These are phyloP conservation scores for Pezicula radicicola DNA, from an alignment of 2,329 filamentous ascomycete species.

Conservation along the genomic window DNA sequence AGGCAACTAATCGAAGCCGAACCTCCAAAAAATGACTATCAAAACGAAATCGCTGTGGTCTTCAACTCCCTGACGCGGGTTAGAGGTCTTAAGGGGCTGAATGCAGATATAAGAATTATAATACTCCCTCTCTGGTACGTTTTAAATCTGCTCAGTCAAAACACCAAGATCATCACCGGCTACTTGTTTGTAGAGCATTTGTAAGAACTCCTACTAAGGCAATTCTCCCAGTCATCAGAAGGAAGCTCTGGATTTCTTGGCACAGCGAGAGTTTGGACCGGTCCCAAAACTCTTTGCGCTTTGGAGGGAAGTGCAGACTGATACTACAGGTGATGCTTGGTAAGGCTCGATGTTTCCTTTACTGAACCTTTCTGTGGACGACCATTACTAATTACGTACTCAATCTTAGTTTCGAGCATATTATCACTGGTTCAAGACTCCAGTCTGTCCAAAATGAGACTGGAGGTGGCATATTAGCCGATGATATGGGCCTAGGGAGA, in stretches of 20 bases:
- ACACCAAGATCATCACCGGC: no score
- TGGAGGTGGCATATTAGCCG: constrained; percentile 54
- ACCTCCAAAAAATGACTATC: not conserved
- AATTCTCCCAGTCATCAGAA: constrained; percentile 32
- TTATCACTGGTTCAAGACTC: no score
- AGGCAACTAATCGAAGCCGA: not conserved
- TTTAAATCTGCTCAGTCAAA: not conserved
- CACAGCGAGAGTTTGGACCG: constrained; percentile 33
- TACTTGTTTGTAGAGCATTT: no score
- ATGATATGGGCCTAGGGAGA: constrained; percentile 58
- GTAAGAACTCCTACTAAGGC: no score
- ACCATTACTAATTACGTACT: no score
- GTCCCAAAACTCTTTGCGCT: constrained; percentile 29
- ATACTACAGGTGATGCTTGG: no score
- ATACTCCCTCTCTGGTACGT: not conserved
- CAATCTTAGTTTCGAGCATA: constrained; percentile 38
- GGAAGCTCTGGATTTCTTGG: constrained; percentile 35
- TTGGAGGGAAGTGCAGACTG: no score
- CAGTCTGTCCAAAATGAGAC: constrained; percentile 39
- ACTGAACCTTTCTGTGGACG: no score
- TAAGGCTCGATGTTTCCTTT: no score
- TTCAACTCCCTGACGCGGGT: constrained; percentile 7
- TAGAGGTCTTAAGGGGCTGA: not conserved
- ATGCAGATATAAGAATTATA: not conserved
- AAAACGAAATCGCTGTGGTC: not conserved